Conservation (phyloP, 164 flowering plant genomes). For the Brasenia schreberi region DNA sequence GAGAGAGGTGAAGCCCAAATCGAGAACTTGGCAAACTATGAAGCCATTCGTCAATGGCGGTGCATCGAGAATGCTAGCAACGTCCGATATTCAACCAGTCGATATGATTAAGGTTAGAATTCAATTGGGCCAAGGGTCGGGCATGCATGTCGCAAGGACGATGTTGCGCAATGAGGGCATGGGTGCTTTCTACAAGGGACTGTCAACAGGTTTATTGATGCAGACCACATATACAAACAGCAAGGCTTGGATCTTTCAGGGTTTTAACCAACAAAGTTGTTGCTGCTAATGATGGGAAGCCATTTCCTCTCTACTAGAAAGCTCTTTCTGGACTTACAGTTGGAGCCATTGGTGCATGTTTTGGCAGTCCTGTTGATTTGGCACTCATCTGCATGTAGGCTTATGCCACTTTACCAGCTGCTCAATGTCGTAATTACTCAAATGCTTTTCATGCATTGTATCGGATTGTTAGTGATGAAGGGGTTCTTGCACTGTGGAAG, state of each 20-base stretch:
- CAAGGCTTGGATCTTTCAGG: slow-evolving; percentile 95
- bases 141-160: too few species aligned
- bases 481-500: slow-evolving; percentile 90
- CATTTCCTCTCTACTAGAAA: slow-evolving; percentile 84
- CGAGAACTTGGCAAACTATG: too few species aligned
- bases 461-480: slow-evolving; percentile 75
- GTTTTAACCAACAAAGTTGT: slow-evolving; percentile 78
- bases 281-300: slow-evolving; percentile 95
- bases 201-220: slow-evolving; percentile 83
- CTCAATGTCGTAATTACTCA: slow-evolving; percentile 74
- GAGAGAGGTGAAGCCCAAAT: too few species aligned
- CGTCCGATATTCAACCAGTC: too few species aligned
- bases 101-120: too few species aligned
- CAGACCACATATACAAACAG: slow-evolving; percentile 98
- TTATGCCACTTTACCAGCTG: slow-evolving; percentile 74
- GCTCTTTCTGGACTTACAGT: slow-evolving; percentile 93
- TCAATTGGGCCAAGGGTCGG: too few species aligned
- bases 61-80: too few species aligned
- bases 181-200: slow-evolving; percentile 39
- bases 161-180: too few species aligned
- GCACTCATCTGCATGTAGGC: slow-evolving; percentile 98
- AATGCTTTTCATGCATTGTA: slow-evolving; percentile 86
- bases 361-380: slow-evolving; percentile 94
- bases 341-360: slow-evolving; percentile 87
- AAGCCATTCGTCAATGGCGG: too few species aligned